Percentiles rank a stretch among this genome's conserved stretches.
These are phyloP conservation scores for Dendrocalamus latiflorus DNA, from an alignment of 202 grass and related monocot species.

Conservation along the genomic window DNA sequence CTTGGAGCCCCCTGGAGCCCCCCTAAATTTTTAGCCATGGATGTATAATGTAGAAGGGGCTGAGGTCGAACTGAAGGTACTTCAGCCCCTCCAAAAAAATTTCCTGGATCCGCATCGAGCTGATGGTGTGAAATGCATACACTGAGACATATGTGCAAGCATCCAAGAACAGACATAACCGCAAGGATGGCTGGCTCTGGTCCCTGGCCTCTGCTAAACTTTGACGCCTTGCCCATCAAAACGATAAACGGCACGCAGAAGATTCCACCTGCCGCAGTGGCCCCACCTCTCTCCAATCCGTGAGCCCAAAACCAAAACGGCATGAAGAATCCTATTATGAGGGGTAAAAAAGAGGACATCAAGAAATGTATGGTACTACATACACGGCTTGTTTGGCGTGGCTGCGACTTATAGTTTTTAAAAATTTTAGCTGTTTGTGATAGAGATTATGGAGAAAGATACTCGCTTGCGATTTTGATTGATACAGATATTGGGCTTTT, in stretches of 20 bases:
- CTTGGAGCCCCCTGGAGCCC: no score
- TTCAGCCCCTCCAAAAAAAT: no score
- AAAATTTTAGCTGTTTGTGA: no score
- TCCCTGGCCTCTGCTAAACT: neutral
- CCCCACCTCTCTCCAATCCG: neutral
- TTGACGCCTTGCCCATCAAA: slow-evolving; percentile 14
- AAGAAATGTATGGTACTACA: neutral
- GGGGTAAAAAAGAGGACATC: neutral
- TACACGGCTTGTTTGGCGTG: no score
- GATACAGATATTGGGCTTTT: no score
- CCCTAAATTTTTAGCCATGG: no score
- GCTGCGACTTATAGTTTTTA: no score
- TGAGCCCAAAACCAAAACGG: neutral
- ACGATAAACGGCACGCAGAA: neutral
- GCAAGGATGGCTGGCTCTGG: neutral
- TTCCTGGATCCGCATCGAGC: no score
- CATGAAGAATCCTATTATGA: neutral
- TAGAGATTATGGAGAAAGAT: no score
- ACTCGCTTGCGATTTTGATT: no score
- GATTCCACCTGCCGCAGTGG: neutral
- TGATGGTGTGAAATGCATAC: neutral
- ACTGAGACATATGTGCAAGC: neutral
- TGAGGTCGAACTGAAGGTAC: no score
- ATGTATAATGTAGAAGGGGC: no score
- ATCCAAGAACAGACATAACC: neutral